These are phyloP conservation scores for Ophiocordyceps camponoti-rufipedis DNA, from an alignment of 2,329 filamentous ascomycete species.

Conservation along the genomic window DNA sequence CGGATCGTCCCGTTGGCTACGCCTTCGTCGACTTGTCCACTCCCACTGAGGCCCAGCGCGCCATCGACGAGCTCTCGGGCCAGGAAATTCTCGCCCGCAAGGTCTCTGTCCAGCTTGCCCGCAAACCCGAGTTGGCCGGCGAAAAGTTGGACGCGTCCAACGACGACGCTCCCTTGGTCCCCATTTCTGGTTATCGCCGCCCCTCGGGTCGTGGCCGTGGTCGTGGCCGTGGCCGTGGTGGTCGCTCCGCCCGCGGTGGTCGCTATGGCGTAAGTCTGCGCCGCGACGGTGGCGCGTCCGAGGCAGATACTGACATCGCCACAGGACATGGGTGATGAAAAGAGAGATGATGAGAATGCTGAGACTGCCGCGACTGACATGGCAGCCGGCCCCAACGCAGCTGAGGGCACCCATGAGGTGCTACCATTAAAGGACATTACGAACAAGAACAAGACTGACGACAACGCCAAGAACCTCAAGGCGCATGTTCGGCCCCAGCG, in stretches of 20 bases:
- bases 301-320: background rate
- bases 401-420: slow-evolving; percentile 30
- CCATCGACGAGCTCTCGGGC: slow-evolving; percentile 87
- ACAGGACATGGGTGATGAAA: slow-evolving; percentile 20
- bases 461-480: slow-evolving; percentile 40
- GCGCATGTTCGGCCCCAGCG: slow-evolving; percentile 34
- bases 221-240: slow-evolving; percentile 44
- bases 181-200: slow-evolving; percentile 40
- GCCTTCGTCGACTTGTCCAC: slow-evolving; percentile 97
- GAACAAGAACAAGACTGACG: slow-evolving; percentile 37
- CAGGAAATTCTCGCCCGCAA: slow-evolving; percentile 97
- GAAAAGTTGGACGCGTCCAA: slow-evolving; percentile 60
- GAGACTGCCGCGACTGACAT: slow-evolving; percentile 22
- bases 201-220: slow-evolving; percentile 48
- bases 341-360: slow-evolving; percentile 24
- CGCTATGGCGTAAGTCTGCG: slow-evolving; percentile 18
- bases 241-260: slow-evolving; percentile 31
- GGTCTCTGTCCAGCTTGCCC: slow-evolving; percentile 95
- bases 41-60: slow-evolving; percentile 83
- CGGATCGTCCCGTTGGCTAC: slow-evolving; percentile 94
- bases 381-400: slow-evolving; percentile 19
- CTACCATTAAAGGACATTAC: slow-evolving; percentile 44
- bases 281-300: background rate
- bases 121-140: slow-evolving; percentile 78
- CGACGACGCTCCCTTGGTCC: slow-evolving; percentile 55